Evolutionary conservation across 2,329 filamentous ascomycete species (phyloP), one percentile per base, ranked within the genome.

Genomic region (Aspergillus oerlinghausenensis): DNA sequence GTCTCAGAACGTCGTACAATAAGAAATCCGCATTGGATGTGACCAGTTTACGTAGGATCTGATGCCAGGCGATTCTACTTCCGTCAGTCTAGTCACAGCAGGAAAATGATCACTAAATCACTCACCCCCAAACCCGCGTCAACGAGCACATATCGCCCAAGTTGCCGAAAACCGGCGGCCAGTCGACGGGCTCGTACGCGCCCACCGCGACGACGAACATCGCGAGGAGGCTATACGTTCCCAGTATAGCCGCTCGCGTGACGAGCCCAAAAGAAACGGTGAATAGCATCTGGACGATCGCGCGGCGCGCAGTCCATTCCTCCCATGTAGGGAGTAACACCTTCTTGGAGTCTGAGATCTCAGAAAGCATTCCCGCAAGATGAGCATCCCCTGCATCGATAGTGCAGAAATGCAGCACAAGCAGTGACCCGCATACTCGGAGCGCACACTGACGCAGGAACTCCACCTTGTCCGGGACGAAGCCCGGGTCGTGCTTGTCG

Each of bases 51-150:
- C 64, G 64, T 26, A 65, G 57, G 38, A 49, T 55, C 55, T 66
- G 64, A 23, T 66, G 64, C 64, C 64, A 66, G 11, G 57, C 29
- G 28, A 50, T 49, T 14, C 63, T 65, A 19, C 21, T 3, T 9
- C 2, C 9, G 19, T 56, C 32, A 52, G 54, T 23, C 1, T n/a
- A 21, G 32, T 7, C 26, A 3, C 6, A 43, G 38, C 10, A 25
- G n/a, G 14, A 38, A 43, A 19, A 23, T 10, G 5, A 47, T 23
- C 2, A 52, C 3, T 23, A 26, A 26, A 1, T 25, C 25, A 26
- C 56, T 40, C 52, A 65, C 64, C 59, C 60, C 64, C 64, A 66
- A 21, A 66, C 50, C 23, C 58, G 42, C 4, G 52, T 25, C n/a
- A 65, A 25, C 1, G 59, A 56, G 53, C 53, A 62, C 2, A 53